Evolutionary conservation across 2,329 filamentous ascomycete species (phyloP).

Genomic region (Paecilomyces dactylethromorphus): DNA sequence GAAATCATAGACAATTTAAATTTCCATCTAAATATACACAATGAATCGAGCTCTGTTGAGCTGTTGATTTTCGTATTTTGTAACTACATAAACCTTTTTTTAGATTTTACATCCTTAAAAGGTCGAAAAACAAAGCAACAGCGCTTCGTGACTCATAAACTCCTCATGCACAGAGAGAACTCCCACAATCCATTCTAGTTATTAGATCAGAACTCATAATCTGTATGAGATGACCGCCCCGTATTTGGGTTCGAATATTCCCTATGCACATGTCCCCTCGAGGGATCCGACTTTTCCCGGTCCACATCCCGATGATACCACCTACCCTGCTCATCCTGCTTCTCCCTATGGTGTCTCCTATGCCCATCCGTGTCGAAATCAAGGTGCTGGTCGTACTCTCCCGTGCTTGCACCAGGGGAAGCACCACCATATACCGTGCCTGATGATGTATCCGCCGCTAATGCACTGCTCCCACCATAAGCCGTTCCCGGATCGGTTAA

Average conservation of each 20-base stretch:
- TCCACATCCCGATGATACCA: slow-evolving; percentile 29
- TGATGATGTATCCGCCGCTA: neutral
- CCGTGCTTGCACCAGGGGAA: slow-evolving; percentile 5
- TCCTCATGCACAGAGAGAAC: neutral
- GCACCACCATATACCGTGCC: slow-evolving; percentile 7
- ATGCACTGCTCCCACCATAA: slow-evolving; percentile 3
- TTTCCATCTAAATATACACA: too few relatives aligned
- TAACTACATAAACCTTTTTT: neutral
- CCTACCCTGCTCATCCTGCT: slow-evolving; percentile 19
- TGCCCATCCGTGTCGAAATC: slow-evolving; percentile 21
- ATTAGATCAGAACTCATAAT: slow-evolving; percentile 4
- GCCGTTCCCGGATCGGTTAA: slow-evolving; percentile 5
- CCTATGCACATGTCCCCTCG: slow-evolving; percentile 16
- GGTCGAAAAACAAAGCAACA: neutral
- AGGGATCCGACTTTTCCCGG: slow-evolving; percentile 13
- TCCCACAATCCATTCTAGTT: neutral
- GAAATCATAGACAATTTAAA: too few relatives aligned
- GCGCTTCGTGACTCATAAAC: neutral
- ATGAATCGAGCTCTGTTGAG: too few relatives aligned
- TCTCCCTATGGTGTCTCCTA: slow-evolving; percentile 23
- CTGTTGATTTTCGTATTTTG: too few relatives aligned
- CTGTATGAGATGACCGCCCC: slow-evolving; percentile 25
- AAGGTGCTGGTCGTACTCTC: slow-evolving; percentile 28
- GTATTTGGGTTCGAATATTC: slow-evolving; percentile 28
- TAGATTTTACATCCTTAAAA: neutral